These are phyloP conservation scores for Ambrosia hybrid DNA, from an alignment of 140 eudicot genomes.

Conservation along the genomic window DNA sequence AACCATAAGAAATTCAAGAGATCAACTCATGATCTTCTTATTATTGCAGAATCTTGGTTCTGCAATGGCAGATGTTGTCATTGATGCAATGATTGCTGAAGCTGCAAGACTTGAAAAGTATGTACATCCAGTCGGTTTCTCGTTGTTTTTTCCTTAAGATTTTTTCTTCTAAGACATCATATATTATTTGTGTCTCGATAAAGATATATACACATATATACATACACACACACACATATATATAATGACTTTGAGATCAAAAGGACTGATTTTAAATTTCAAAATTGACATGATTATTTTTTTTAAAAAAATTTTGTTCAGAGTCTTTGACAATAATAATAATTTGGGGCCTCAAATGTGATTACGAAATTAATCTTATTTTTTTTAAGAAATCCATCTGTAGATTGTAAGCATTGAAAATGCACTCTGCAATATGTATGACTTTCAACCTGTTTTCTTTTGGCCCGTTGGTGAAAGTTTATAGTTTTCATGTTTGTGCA, in stretches of 20 bases:
- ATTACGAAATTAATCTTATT: background rate
- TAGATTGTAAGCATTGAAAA: background rate
- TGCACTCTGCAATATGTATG: background rate
- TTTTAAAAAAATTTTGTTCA: background rate
- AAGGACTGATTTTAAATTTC: background rate
- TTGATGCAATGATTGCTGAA: constrained; percentile 99
- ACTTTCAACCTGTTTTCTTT: background rate
- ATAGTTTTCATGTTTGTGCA: background rate
- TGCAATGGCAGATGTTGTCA: constrained; percentile 99
- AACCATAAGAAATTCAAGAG: constrained; percentile 60
- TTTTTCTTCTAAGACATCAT: background rate
- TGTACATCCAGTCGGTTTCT: constrained; percentile 23
- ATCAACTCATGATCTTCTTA: constrained; percentile 65
- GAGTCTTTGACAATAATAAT: background rate
- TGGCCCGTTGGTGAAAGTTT: constrained; percentile 2
- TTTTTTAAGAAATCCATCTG: background rate
- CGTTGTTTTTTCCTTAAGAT: background rate
- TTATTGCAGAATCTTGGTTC: constrained; percentile 88
- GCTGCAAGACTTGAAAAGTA: constrained; percentile 87
- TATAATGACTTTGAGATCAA: constrained; percentile 7
- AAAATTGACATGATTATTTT: background rate
- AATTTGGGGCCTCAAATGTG: background rate
- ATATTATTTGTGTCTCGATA: background rate
- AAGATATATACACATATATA: too few species aligned
- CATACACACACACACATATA: too few species aligned